Percentiles rank a stretch among this genome's conserved stretches.
phyloP scores from a whole-genome alignment of 2,329 filamentous ascomycete genomes.

The Paracoccidioides brasiliensis region DNA sequence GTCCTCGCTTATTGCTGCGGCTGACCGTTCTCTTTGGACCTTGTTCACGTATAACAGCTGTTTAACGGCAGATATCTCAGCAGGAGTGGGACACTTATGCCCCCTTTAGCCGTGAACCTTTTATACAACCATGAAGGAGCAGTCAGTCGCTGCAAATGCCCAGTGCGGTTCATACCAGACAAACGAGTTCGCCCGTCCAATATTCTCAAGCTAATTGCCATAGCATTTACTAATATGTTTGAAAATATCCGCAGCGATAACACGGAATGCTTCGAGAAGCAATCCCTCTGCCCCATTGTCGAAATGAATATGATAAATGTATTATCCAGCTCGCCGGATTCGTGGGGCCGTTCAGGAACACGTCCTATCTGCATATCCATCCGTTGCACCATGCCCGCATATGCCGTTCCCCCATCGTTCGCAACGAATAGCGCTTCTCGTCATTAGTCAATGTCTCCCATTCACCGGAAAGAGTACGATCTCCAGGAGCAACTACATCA shows the following conservation, averaged over 20 bases:
- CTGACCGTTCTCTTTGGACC: slow-evolving; percentile 7
- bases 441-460: slow-evolving; percentile 25
- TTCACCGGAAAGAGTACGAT: slow-evolving; percentile 34
- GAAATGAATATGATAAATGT: slow-evolving; percentile 52
- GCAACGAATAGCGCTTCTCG: slow-evolving; percentile 29
- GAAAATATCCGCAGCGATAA: slow-evolving; percentile 42
- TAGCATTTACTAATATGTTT: slow-evolving; percentile 45
- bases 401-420: slow-evolving; percentile 45
- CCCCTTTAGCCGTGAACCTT: slow-evolving; percentile 37
- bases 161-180: slow-evolving; percentile 49
- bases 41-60: background rate
- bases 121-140: slow-evolving; percentile 39
- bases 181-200: slow-evolving; percentile 45
- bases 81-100: slow-evolving; percentile 42
- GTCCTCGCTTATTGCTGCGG: slow-evolving; percentile 13
- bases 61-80: slow-evolving; percentile 28
- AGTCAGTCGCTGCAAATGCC: slow-evolving; percentile 43
- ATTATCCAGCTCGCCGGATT: slow-evolving; percentile 47
- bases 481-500: slow-evolving; percentile 30
- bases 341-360: slow-evolving; percentile 43
- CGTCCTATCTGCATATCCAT: slow-evolving; percentile 50
- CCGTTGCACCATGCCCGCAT: slow-evolving; percentile 50
- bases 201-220: slow-evolving; percentile 44
- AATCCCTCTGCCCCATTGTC: slow-evolving; percentile 53
- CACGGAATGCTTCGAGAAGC: slow-evolving; percentile 45